A percentile compares a stretch with the other conserved stretches of the same genome.
Conservation (phyloP, 1,284 basidiomycete species). For the Omphalotus olearius region DNA sequence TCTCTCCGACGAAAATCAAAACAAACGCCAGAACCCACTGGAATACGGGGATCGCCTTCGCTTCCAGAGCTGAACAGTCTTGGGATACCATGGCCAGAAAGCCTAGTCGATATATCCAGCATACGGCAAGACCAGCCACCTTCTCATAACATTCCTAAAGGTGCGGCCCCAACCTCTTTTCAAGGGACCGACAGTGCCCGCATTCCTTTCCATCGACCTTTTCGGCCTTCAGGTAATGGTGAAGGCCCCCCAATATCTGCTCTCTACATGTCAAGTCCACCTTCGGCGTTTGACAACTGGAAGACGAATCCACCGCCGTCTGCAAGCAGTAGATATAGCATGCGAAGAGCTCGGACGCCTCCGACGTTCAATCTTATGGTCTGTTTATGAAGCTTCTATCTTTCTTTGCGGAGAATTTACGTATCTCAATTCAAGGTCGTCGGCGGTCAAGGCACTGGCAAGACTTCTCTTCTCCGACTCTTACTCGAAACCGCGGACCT, state of each 20-base stretch:
- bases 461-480: slow-evolving; percentile 67
- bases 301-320: slow-evolving; percentile 27
- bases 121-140: slow-evolving; percentile 44
- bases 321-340: slow-evolving; percentile 45
- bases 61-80: slow-evolving; percentile 68
- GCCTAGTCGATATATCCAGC: slow-evolving; percentile 65
- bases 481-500: slow-evolving; percentile 74
- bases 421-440: slow-evolving; percentile 48
- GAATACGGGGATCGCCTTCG: slow-evolving; percentile 63
- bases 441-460: slow-evolving; percentile 74
- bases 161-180: slow-evolving; percentile 64
- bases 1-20: slow-evolving; percentile 67
- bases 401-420: slow-evolving; percentile 4
- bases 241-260: slow-evolving; percentile 54
- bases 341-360: slow-evolving; percentile 57
- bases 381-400: slow-evolving; percentile 21
- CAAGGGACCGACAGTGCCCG: slow-evolving; percentile 41
- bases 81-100: slow-evolving; percentile 76
- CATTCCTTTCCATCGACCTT: slow-evolving; percentile 78
- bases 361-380: slow-evolving; percentile 85
- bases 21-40: slow-evolving; percentile 42
- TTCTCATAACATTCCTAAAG: slow-evolving; percentile 36
- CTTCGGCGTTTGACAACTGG: slow-evolving; percentile 52
- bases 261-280: slow-evolving; percentile 60
- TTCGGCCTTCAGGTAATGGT: slow-evolving; percentile 48